Evolutionary conservation across 2,329 filamentous ascomycete species (phyloP), one percentile per base, ranked within the genome.

Genomic region (Colletotrichum viniferum): DNA sequence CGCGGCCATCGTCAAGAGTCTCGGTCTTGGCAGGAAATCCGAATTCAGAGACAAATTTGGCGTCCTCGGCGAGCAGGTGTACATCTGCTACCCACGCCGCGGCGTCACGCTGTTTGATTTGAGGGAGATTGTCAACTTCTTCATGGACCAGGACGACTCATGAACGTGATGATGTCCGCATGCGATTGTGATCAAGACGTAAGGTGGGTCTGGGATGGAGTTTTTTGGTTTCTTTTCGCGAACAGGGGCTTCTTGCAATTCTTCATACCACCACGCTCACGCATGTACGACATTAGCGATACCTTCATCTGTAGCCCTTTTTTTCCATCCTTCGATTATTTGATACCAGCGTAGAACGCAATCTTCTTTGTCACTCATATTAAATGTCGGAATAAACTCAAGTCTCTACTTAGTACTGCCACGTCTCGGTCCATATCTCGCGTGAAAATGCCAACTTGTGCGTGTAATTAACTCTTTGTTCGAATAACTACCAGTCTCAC

Each of bases 41-140:
- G 95, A 96, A 83, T 98, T 98, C 87, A 89, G 96, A 76, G 94
- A 95, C 86, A 98, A 98, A 89, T 92, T 98, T 83, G 96, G 96
- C 69, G 94, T 94, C 6, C 87, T 92, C 73, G 95, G 96, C 76
- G 96, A 98, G 81, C 92, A 94, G 63, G 92, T 96, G 32, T 98
- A 95, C 84, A 95, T 98, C 78, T 96, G 95, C 82, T 98, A 98
- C 85, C 96, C 96, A 55, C 93, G 94, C 73, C 93, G 96, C 81
- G 96, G 96, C 9, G 89, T 98, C 32, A 95, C 95, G 3, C 92
- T 96, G 61, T 91, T 93, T 77, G 96, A 96, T 58, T 92, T 96
- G 77, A 92, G 94, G 82, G 95, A 96, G n/a, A 92, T 98, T 79
- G 89, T 98, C 86, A 94, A 93, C 82, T 98, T 98, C 87, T 97